A percentile compares a stretch with the other conserved stretches of the same genome.
Evolutionary conservation across 2,329 filamentous ascomycete genomes (phyloP).

Genomic region (Endothia cerciana): DNA sequence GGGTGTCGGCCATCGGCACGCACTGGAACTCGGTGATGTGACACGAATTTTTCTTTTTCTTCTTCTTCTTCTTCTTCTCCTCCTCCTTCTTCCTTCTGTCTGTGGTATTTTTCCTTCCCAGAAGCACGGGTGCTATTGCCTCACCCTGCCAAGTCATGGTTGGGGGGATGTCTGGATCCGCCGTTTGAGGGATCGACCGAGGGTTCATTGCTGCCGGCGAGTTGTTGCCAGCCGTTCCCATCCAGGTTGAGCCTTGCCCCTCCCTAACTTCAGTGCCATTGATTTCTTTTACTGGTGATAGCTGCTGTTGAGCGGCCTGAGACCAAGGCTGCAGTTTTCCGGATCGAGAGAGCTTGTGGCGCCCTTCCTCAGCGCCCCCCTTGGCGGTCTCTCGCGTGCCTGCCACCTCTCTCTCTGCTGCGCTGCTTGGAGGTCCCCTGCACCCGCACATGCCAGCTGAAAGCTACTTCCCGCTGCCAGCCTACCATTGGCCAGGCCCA

Average conservation of each 20-base stretch:
- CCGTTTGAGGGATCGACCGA: not conserved
- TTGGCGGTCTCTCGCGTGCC: not conserved
- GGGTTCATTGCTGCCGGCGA: not conserved
- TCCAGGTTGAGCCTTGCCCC: too few relatives aligned
- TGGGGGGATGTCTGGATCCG: not conserved
- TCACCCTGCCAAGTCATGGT: not conserved
- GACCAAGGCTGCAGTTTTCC: not conserved
- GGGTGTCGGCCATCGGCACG: not conserved
- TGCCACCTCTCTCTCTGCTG: not conserved
- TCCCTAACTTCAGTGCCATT: too few relatives aligned
- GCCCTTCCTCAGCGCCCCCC: not conserved
- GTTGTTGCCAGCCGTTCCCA: not conserved
- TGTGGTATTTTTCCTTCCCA: too few relatives aligned
- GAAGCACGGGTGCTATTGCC: not conserved
- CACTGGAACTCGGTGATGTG: not conserved
- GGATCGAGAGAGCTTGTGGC: not conserved
- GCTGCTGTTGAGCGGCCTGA: not conserved
- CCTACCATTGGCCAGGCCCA: not conserved
- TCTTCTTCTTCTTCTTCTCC: not conserved
- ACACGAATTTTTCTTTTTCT: not conserved
- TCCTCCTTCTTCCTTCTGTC: not conserved
- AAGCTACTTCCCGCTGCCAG: too few relatives aligned
- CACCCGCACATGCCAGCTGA: slow-evolving; percentile 9
- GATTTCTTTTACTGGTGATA: too few relatives aligned
- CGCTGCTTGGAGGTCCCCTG: not conserved